Conservation (phyloP, 2,329 filamentous ascomycete genomes). For the Chrysoporthe austroafricana region DNA sequence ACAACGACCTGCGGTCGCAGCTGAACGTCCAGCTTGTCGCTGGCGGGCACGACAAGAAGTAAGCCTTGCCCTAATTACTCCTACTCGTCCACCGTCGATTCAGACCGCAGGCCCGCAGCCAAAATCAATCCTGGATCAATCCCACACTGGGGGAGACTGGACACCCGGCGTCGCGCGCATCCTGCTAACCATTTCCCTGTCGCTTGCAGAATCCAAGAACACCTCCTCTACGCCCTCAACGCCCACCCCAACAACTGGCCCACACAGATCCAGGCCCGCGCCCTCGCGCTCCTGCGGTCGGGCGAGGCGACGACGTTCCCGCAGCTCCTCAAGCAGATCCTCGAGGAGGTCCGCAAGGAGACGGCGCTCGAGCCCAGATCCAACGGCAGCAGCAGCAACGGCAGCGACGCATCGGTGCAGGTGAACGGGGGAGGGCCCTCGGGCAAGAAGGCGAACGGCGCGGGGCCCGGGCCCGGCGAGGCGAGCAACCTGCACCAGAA, state of each 20-base stretch:
- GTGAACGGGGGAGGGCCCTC: slow-evolving; percentile 34
- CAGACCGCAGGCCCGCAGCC: background rate
- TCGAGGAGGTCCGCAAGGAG: slow-evolving; percentile 64
- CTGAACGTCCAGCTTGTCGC: slow-evolving; percentile 63
- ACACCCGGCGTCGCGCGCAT: background rate
- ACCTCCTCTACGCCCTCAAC: slow-evolving; percentile 65
- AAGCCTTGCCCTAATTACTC: slow-evolving; percentile 31
- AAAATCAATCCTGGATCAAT: background rate
- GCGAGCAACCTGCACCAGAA: slow-evolving; percentile 32
- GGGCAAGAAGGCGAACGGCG: slow-evolving; percentile 37
- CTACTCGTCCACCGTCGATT: background rate
- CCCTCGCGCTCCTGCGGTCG: slow-evolving; percentile 61
- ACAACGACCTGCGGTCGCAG: slow-evolving; percentile 64
- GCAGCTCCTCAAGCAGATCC: slow-evolving; percentile 61
- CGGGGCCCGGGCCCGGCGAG: slow-evolving; percentile 31
- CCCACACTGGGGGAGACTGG: background rate
- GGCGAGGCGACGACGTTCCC: slow-evolving; percentile 65
- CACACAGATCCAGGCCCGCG: slow-evolving; percentile 61
- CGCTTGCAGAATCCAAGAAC: slow-evolving; percentile 62
- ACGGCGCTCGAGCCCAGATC: slow-evolving; percentile 38
- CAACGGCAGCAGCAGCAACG: slow-evolving; percentile 29
- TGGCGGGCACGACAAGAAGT: slow-evolving; percentile 65
- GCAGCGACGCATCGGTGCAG: slow-evolving; percentile 26
- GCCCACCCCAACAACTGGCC: slow-evolving; percentile 66
- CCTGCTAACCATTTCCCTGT: slow-evolving; percentile 25